These are phyloP conservation scores for Paraconiothyrium sp. DNA, from an alignment of 2,329 filamentous ascomycete species.

Conservation along the genomic window DNA sequence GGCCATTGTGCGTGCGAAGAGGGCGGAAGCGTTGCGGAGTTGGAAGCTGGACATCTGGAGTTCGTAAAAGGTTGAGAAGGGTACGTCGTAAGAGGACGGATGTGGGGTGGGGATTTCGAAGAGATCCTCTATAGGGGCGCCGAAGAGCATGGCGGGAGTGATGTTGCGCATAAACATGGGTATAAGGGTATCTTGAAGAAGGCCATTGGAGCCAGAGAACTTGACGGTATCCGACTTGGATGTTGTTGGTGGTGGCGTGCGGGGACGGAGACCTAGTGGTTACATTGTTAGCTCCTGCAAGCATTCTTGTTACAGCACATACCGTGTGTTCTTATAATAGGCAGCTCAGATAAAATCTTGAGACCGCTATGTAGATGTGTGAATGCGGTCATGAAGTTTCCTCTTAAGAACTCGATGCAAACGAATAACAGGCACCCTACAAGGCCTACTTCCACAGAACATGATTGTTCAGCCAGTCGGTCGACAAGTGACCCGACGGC, in stretches of 20 bases:
- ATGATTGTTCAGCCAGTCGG: slow-evolving; percentile 37
- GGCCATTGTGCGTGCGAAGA: slow-evolving; percentile 20
- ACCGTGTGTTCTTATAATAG: slow-evolving; percentile 13
- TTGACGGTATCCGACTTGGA: not conserved
- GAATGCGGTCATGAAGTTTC: slow-evolving; percentile 51
- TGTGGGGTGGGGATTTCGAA: slow-evolving; percentile 20
- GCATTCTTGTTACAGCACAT: not conserved
- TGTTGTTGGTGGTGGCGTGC: not conserved
- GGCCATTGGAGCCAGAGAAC: not conserved
- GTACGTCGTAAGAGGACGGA: slow-evolving; percentile 14
- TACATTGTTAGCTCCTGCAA: not conserved
- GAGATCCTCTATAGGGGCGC: slow-evolving; percentile 22
- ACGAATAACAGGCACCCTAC: slow-evolving; percentile 57
- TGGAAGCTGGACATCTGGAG: slow-evolving; percentile 29
- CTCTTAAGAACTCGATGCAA: slow-evolving; percentile 55
- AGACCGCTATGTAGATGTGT: slow-evolving; percentile 57
- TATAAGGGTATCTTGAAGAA: slow-evolving; percentile 26
- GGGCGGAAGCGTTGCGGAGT: slow-evolving; percentile 33
- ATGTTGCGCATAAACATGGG: slow-evolving; percentile 35
- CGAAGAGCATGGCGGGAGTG: slow-evolving; percentile 29
- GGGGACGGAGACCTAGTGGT: slow-evolving; percentile 4
- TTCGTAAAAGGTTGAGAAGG: slow-evolving; percentile 25
- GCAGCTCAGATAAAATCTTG: slow-evolving; percentile 41
- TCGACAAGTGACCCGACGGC: slow-evolving; percentile 49
- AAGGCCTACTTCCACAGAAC: slow-evolving; percentile 47